Conservation (phyloP, 345 rosid genomes). For the Eucalyptus globulus region DNA sequence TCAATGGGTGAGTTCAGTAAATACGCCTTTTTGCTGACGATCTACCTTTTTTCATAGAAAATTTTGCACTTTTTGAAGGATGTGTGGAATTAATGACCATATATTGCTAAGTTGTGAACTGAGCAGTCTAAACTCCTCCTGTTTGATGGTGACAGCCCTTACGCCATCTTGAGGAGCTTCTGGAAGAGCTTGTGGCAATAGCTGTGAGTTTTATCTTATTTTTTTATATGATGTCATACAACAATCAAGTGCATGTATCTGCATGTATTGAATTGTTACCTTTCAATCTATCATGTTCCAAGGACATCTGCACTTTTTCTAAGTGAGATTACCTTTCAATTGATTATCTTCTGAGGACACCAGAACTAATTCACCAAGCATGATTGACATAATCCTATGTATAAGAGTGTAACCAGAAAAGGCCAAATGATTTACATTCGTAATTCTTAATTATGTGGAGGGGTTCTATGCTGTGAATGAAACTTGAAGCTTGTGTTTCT, state of each 20-base stretch:
- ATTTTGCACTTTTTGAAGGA: background rate
- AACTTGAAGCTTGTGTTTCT: background rate
- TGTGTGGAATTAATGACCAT: background rate
- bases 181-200: slow-evolving; percentile 79
- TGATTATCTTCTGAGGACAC: background rate
- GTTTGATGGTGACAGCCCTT: slow-evolving; percentile 43
- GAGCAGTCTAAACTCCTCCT: background rate
- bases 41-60: background rate
- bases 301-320: background rate
- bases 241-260: background rate
- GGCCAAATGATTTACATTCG: background rate
- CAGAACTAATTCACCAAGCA: background rate
- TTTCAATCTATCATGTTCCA: background rate
- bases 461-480: background rate
- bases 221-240: background rate
- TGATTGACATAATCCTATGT: background rate
- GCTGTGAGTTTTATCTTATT: slow-evolving; percentile 51
- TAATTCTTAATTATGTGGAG: background rate
- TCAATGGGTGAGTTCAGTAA: slow-evolving; percentile 72
- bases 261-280: background rate
- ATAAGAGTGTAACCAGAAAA: background rate
- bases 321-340: background rate
- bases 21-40: background rate
- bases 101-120: background rate
- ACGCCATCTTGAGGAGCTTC: slow-evolving; percentile 80